Conservation (phyloP, 306 rosid species). For the Prunus padus region DNA sequence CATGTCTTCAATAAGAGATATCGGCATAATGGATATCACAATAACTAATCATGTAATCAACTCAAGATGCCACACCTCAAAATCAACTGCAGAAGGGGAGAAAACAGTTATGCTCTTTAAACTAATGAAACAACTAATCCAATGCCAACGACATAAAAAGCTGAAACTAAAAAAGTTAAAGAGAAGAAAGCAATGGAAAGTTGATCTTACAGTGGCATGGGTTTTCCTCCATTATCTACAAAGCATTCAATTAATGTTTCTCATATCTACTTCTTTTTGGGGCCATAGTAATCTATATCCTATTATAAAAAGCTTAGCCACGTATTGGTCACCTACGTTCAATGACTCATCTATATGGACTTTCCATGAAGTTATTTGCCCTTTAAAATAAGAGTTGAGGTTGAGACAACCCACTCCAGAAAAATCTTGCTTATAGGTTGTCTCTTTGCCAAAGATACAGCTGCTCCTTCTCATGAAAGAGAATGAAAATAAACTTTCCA, state of each 20-base stretch:
- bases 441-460: slow-evolving; percentile 2
- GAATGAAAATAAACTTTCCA: slow-evolving; percentile 8
- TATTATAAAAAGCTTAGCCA: too few relatives aligned
- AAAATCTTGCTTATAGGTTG: neutral
- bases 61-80: slow-evolving; percentile 94
- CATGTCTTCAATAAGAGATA: slow-evolving; percentile 67
- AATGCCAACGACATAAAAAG: neutral
- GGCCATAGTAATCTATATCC: too few relatives aligned
- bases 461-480: slow-evolving; percentile 8
- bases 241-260: too few relatives aligned
- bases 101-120: slow-evolving; percentile 14
- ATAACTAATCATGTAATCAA: slow-evolving; percentile 71
- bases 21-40: slow-evolving; percentile 71
- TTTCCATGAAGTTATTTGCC: neutral
- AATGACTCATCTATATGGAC: too few relatives aligned
- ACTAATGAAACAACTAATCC: slow-evolving; percentile 7
- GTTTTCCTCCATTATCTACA: too few relatives aligned
- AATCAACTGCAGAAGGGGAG: slow-evolving; percentile 66
- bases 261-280: too few relatives aligned
- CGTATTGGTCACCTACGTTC: too few relatives aligned
- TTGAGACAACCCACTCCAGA: neutral
- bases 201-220: neutral
- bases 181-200: neutral
- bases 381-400: neutral
- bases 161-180: neutral